Conservation (phyloP, 768 basidiomycete genomes). For the Obba rivulosa region DNA sequence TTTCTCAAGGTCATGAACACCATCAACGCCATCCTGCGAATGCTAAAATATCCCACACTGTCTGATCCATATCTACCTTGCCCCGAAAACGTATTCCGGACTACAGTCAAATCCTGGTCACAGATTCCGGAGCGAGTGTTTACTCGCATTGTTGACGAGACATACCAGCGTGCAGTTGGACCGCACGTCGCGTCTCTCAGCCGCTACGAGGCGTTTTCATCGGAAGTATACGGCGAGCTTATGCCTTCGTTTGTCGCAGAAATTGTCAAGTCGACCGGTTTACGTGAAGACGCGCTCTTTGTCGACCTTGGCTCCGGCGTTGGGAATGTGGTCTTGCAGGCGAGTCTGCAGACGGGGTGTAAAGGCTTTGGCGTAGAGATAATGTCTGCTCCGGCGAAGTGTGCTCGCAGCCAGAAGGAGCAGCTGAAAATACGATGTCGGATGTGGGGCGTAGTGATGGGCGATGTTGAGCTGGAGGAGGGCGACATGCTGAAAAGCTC, state of each 20-base stretch:
- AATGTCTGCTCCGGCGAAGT: constrained; percentile 68
- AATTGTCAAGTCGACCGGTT: constrained; percentile 44
- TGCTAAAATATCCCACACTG: constrained; percentile 60
- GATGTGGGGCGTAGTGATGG: constrained; percentile 86
- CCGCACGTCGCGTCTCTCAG: constrained; percentile 79
- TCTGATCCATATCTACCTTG: constrained; percentile 41
- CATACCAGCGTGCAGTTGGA: constrained; percentile 89
- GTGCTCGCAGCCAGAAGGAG: constrained; percentile 70
- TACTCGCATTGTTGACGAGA: constrained; percentile 80
- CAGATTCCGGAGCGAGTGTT: constrained; percentile 59
- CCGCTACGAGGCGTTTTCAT: constrained; percentile 79
- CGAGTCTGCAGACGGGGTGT: constrained; percentile 48
- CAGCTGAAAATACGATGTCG: constrained; percentile 74
- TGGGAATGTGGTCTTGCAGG: constrained; percentile 53
- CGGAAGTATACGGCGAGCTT: constrained; percentile 86
- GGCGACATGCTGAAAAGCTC: constrained; percentile 78
- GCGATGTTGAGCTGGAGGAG: constrained; percentile 73
- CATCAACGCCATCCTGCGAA: constrained; percentile 58
- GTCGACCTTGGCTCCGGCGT: constrained; percentile 61
- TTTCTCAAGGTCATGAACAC: constrained; percentile 57
- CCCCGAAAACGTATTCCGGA: constrained; percentile 44
- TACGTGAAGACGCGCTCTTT: constrained; percentile 43
- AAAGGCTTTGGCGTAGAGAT: constrained; percentile 61
- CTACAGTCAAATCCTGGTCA: constrained; percentile 45
- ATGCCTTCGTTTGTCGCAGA: constrained; percentile 68